phyloP scores from a whole-genome alignment of 2,329 filamentous ascomycete species.

The Trichothecium sympodiale region DNA sequence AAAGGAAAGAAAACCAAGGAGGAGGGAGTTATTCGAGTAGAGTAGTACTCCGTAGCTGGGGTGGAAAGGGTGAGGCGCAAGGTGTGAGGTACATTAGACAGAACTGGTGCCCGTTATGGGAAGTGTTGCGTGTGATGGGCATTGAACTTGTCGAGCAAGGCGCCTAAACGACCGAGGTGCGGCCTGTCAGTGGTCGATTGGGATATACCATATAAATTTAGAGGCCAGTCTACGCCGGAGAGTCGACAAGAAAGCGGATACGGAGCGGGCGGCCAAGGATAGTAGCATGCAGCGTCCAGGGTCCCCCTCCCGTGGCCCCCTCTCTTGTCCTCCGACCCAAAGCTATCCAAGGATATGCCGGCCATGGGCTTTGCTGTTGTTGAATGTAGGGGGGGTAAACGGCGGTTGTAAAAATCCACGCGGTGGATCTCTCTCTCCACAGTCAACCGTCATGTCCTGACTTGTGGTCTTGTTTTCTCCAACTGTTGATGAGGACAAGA shows the following conservation, averaged over 20 bases:
- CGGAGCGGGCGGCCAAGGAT: slow-evolving; percentile 4
- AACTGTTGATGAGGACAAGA: neutral
- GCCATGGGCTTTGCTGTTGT: neutral
- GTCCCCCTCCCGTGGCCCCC: slow-evolving; percentile 4
- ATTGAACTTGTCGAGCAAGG: slow-evolving; percentile 3
- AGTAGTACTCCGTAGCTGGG: neutral
- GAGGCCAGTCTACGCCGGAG: slow-evolving; percentile 4
- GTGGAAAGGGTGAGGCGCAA: neutral
- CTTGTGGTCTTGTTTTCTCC: neutral
- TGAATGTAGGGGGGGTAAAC: neutral
- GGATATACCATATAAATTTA: slow-evolving; percentile 4
- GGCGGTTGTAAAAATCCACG: neutral
- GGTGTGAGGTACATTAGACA: neutral
- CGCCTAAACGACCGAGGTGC: slow-evolving; percentile 2
- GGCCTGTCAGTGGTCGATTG: slow-evolving; percentile 4
- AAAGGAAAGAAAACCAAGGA: neutral
- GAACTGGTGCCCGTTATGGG: neutral
- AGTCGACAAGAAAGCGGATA: slow-evolving; percentile 2
- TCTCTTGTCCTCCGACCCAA: neutral
- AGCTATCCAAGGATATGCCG: neutral
- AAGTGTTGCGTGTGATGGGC: slow-evolving; percentile 4
- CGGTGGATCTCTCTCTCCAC: neutral
- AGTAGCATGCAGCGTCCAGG: slow-evolving; percentile 5
- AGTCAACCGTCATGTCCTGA: neutral
- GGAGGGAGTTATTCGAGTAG: neutral